Conservation (phyloP, 768 basidiomycete genomes). For the Boletus vinaceobasis region DNA sequence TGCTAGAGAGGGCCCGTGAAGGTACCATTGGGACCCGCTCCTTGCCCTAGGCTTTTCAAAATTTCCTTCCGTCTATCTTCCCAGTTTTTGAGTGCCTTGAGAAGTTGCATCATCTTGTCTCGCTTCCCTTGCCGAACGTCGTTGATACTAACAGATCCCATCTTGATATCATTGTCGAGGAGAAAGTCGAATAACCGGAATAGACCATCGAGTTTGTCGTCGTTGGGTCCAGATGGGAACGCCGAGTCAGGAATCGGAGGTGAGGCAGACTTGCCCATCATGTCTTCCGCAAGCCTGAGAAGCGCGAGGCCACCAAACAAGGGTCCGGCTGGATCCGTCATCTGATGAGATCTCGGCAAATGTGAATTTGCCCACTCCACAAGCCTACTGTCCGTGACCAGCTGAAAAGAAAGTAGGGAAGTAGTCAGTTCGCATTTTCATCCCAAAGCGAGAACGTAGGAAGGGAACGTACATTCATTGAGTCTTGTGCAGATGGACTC, state of each 20-base stretch:
- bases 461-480: constrained; percentile 14
- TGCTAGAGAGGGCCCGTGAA: not conserved
- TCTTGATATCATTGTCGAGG: constrained; percentile 87
- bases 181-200: constrained; percentile 91
- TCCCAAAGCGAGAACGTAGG: not conserved
- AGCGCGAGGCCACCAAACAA: constrained; percentile 72
- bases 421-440: not conserved
- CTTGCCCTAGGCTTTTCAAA: constrained; percentile 48
- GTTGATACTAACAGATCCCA: constrained; percentile 91
- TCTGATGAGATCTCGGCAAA: constrained; percentile 61
- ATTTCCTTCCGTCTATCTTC: constrained; percentile 69
- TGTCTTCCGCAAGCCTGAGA: constrained; percentile 80
- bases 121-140: constrained; percentile 82
- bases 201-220: constrained; percentile 83
- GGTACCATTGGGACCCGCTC: constrained; percentile 18
- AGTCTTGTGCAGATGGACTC: constrained; percentile 28
- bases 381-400: constrained; percentile 47
- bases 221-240: constrained; percentile 63
- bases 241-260: constrained; percentile 77
- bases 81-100: constrained; percentile 75
- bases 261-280: constrained; percentile 60
- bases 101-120: constrained; percentile 75
- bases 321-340: constrained; percentile 42
- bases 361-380: constrained; percentile 89
- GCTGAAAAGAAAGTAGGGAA: not conserved